These are phyloP conservation scores for Plasmodium gaboni DNA, from an alignment of 169 alveolate genomes.

Conservation along the genomic window DNA sequence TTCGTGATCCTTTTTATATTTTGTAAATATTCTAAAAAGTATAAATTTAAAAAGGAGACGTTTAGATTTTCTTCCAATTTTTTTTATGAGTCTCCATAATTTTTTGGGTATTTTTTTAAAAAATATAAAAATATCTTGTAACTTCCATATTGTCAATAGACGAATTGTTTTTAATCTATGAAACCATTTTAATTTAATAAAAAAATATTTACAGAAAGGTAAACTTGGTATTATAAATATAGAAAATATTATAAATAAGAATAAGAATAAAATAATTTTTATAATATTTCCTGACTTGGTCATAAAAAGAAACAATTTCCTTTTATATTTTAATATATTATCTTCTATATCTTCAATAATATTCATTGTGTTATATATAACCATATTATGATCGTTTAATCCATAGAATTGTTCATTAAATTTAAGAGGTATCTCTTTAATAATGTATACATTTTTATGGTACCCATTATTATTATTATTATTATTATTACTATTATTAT, in stretches of 20 bases:
- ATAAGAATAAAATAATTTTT: slow-evolving; percentile 12
- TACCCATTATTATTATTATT: neutral
- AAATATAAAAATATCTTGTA: slow-evolving; percentile 11
- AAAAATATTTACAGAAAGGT: slow-evolving; percentile 12
- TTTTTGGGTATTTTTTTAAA: neutral
- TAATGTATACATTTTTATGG: neutral
- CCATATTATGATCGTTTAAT: neutral
- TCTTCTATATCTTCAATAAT: slow-evolving; percentile 2
- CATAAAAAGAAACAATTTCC: neutral
- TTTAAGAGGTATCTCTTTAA: slow-evolving; percentile 1
- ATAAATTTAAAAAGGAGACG: neutral
- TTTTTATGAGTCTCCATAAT: neutral
- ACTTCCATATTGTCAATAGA: slow-evolving; percentile 5
- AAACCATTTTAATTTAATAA: slow-evolving; percentile 17
- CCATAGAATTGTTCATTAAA: neutral
- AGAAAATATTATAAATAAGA: neutral
- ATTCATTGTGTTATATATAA: neutral
- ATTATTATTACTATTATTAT: neutral
- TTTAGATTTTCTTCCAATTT: neutral
- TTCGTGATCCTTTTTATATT: slow-evolving; percentile 1
- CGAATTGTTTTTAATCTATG: slow-evolving; percentile 14
- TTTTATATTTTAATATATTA: neutral
- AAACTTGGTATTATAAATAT: slow-evolving; percentile 39
- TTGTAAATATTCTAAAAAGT: neutral
- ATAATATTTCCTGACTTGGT: neutral